Evolutionary conservation across 1,284 basidiomycete species (phyloP).

Genomic region (Rhizoctonia solani): DNA sequence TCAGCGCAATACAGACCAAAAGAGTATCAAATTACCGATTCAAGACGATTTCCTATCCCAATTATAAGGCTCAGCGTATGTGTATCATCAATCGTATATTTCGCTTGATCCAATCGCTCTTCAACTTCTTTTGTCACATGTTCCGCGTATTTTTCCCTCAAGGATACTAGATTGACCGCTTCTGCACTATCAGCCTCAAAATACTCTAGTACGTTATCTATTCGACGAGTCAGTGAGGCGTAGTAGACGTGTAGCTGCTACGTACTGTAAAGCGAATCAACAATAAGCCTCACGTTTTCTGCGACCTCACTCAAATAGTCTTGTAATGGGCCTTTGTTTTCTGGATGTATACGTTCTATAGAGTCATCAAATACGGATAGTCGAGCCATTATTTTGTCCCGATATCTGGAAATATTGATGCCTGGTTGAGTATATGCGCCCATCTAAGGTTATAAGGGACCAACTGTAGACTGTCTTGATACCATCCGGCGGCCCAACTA

Average conservation of each 20-base stretch:
- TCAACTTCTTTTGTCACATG: conserved; percentile 8
- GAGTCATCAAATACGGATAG: conserved; percentile 2
- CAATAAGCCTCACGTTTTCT: conserved; percentile 9
- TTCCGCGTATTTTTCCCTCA: conserved; percentile 24
- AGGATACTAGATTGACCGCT: background rate
- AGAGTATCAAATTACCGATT: conserved; percentile 9
- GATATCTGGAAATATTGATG: background rate
- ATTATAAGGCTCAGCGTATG: conserved; percentile 4
- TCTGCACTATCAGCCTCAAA: conserved; percentile 25
- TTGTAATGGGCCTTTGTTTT: conserved; percentile 13
- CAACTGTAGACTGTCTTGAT: conserved; percentile 27
- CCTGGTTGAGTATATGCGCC: background rate
- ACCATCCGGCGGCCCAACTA: conserved; percentile 31
- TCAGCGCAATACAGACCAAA: too few species aligned
- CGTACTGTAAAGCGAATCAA: conserved; percentile 17
- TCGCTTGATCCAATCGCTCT: background rate
- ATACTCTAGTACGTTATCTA: conserved; percentile 15
- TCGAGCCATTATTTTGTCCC: conserved; percentile 23
- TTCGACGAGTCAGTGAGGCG: background rate
- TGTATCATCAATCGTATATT: conserved; percentile 8
- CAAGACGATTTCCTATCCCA: conserved; percentile 6
- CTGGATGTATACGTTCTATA: conserved; percentile 18
- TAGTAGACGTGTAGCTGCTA: background rate
- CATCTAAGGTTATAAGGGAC: background rate
- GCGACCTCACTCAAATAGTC: background rate